Percentiles rank a stretch among this genome's conserved stretches.
Conservation (phyloP, 2,329 filamentous ascomycete species). For the Orbilia brochopaga region DNA sequence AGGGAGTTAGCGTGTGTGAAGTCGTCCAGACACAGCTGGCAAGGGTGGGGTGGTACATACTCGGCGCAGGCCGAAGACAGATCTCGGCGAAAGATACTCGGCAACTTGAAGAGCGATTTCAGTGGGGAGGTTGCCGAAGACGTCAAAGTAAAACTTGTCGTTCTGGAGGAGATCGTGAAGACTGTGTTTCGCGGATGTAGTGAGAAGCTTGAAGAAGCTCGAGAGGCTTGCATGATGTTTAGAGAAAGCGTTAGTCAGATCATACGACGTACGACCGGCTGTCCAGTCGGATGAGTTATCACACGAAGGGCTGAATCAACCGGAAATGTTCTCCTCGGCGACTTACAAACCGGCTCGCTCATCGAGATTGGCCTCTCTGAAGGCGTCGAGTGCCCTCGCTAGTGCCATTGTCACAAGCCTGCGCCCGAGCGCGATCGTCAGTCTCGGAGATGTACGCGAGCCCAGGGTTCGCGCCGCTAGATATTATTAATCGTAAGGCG, state of each 20-base stretch:
- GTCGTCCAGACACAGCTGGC: not conserved
- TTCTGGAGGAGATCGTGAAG: slow-evolving; percentile 11
- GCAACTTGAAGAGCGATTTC: slow-evolving; percentile 32
- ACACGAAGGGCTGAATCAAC: not conserved
- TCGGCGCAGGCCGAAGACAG: slow-evolving; percentile 22
- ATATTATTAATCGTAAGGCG: too few relatives aligned
- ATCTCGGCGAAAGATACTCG: slow-evolving; percentile 23
- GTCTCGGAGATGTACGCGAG: too few relatives aligned
- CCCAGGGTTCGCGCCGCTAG: too few relatives aligned
- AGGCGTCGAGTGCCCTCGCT: not conserved
- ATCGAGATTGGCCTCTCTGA: not conserved
- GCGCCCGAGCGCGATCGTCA: too few relatives aligned
- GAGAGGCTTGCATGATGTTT: slow-evolving; percentile 1
- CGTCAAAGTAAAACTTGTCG: slow-evolving; percentile 25
- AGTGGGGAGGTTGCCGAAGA: slow-evolving; percentile 25
- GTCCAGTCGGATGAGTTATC: not conserved
- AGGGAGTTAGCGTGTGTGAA: not conserved
- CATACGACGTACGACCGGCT: not conserved
- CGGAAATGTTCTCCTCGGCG: not conserved
- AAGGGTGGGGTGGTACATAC: too few relatives aligned
- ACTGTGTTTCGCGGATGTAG: slow-evolving; percentile 29
- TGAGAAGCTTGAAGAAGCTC: slow-evolving; percentile 12
- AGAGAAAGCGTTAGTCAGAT: not conserved
- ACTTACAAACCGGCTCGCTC: not conserved
- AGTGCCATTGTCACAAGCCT: slow-evolving; percentile 1